Evolutionary conservation across 1,284 basidiomycete genomes (phyloP).

Genomic region (Thelephora terrestris): DNA sequence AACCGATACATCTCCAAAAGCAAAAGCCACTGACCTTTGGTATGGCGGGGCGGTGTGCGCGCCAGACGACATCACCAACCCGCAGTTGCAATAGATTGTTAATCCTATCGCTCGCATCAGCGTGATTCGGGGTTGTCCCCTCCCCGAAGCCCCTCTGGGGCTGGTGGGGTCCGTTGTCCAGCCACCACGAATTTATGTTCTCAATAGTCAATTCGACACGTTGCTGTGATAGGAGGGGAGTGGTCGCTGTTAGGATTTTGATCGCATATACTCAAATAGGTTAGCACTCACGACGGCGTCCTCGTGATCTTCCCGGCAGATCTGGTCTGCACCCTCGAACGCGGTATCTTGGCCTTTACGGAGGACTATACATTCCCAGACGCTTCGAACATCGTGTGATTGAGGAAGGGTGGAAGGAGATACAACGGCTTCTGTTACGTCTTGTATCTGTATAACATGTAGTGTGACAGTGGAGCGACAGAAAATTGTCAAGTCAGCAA

Average conservation of each 20-base stretch:
- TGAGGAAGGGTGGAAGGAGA: conserved; percentile 13
- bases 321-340: conserved; percentile 11
- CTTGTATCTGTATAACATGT: conserved; percentile 32
- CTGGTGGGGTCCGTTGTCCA: background rate
- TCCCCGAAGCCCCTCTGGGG: background rate
- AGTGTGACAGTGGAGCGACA: background rate
- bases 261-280: too few species aligned
- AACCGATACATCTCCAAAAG: background rate
- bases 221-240: background rate
- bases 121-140: background rate
- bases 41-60: conserved; percentile 30
- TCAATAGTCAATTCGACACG: background rate
- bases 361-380: conserved; percentile 46
- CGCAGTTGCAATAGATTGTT: conserved; percentile 12
- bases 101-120: background rate
- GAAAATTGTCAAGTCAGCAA: too few species aligned
- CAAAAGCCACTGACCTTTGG: conserved; percentile 24
- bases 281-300: background rate
- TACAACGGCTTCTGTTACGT: conserved; percentile 30
- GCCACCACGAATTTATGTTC: background rate
- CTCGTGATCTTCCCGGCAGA: background rate
- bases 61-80: conserved; percentile 27
- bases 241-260: background rate
- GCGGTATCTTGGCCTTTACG: conserved; percentile 19
- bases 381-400: conserved; percentile 29